A percentile compares a stretch with the other conserved stretches of the same genome.
phyloP scores from a whole-genome alignment of 2,329 filamentous ascomycete genomes.

The Trichoderma atrobrunneum region DNA sequence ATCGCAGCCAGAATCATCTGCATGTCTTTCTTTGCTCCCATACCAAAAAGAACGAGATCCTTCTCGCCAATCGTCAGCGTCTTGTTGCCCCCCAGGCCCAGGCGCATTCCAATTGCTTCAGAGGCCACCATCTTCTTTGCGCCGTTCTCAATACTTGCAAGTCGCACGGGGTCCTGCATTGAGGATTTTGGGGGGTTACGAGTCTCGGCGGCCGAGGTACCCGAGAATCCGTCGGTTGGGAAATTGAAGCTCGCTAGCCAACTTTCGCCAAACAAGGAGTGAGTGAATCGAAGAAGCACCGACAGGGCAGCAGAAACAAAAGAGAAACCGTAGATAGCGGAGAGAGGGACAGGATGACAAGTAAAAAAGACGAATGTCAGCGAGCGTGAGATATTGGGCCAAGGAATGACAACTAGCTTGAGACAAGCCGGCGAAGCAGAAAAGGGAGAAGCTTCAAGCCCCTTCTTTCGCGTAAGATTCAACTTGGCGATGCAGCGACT shows the following conservation, averaged over 20 bases:
- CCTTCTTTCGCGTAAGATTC: neutral
- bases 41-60: conserved; percentile 37
- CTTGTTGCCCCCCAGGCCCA: conserved; percentile 32
- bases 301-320: neutral
- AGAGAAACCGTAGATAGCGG: neutral
- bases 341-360: neutral
- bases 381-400: conserved; percentile 14
- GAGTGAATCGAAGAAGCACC: neutral
- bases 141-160: conserved; percentile 13
- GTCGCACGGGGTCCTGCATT: conserved; percentile 3
- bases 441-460: neutral
- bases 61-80: conserved; percentile 33
- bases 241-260: neutral
- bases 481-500: neutral
- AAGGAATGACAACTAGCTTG: conserved; percentile 4
- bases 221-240: neutral
- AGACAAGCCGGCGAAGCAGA: neutral
- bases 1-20: neutral
- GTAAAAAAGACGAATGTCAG: neutral
- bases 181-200: neutral
- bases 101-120: conserved; percentile 26
- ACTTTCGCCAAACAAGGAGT: neutral
- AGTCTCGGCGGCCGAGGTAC: conserved; percentile 14
- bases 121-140: conserved; percentile 24
- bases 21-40: conserved; percentile 17